phyloP scores from a whole-genome alignment of 2,329 filamentous ascomycete genomes.

The Cladorrhinum sp. region DNA sequence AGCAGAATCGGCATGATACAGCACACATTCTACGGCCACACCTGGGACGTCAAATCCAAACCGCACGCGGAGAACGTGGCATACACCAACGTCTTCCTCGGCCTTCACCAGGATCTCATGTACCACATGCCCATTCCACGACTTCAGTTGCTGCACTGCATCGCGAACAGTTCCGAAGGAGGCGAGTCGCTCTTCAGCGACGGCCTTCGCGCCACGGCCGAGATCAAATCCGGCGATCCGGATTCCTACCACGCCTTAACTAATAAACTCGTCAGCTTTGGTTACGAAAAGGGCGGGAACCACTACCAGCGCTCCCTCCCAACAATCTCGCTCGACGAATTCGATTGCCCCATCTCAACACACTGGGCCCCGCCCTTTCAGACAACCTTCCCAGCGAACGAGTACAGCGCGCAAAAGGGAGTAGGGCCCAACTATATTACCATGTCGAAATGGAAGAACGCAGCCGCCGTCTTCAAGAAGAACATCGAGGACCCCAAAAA shows the following conservation, averaged over 20 bases:
- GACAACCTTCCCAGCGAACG: slow-evolving; percentile 40
- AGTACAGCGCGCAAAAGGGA: slow-evolving; percentile 24
- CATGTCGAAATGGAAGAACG: slow-evolving; percentile 31
- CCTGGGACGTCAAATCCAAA: slow-evolving; percentile 84
- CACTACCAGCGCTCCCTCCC: slow-evolving; percentile 58
- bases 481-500: slow-evolving; percentile 56
- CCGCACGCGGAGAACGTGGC: slow-evolving; percentile 86
- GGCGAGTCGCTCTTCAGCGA: slow-evolving; percentile 88
- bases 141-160: slow-evolving; percentile 84
- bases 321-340: slow-evolving; percentile 34
- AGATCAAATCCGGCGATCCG: slow-evolving; percentile 32
- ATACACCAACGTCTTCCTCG: slow-evolving; percentile 77
- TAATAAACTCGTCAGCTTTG: slow-evolving; percentile 59
- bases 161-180: slow-evolving; percentile 74
- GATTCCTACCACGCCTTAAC: slow-evolving; percentile 61
- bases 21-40: slow-evolving; percentile 86
- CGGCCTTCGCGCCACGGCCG: slow-evolving; percentile 57
- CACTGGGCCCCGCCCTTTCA: slow-evolving; percentile 84
- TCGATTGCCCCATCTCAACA: slow-evolving; percentile 36
- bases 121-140: slow-evolving; percentile 79
- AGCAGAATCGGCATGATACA: slow-evolving; percentile 73
- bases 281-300: slow-evolving; percentile 65
- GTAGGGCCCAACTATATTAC: slow-evolving; percentile 4
- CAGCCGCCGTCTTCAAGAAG: slow-evolving; percentile 54
- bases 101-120: slow-evolving; percentile 89